Base-by-base conservation (phyloP, 441 rosid species). In the Gossypium aridum region DNA sequence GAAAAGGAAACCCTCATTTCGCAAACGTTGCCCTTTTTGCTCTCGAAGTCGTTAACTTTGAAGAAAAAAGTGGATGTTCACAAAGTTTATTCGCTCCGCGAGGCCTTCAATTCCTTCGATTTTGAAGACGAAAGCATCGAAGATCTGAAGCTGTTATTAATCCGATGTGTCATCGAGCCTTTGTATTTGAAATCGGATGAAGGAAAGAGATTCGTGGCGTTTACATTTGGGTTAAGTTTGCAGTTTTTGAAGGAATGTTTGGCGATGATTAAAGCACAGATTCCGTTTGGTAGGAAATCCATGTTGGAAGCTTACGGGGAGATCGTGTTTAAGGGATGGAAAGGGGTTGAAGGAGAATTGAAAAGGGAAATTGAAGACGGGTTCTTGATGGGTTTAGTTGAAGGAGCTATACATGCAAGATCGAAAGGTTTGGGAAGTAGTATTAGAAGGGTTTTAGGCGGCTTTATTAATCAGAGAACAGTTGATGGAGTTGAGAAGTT, bases 111-210 rank as follows among this genome's bases (percentile, higher is more conserved):
- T 22, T 65, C 88, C 80, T 91, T 96, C 8, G 99, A 96, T 76
- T 96, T 92, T 3, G 92, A 93, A 47, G 99, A 96, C 65, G 92
- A 89, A 76, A 96, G 97, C 75, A 96, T 91, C 25, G 97, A 88
- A 72, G 98, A 96, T 71, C 77, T 96, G 81, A 90, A 90, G 77
- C 75, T 86, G 82, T 72, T 96, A 75, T 59, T 96, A 53, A 91
- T 96, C 20, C 86, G 97, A 22, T 92, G 98, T 37, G 87, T 96
- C 17, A 87, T 96, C 62, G 85, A 91, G 2, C 99, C 99, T 6
- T 31, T 93, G 66, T 92, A 86, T 80, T 69, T 96, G 64, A 96
- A 90, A 72, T 87, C 97, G 0, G 94, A 92, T 68, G 98, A 96
- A 14, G 99, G 99, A 23, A 89, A 87, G 92, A 84, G 77, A 26